Percentiles rank a stretch among this genome's conserved stretches.
These are phyloP conservation scores for Xanthoconium separans DNA, from an alignment of 1,284 basidiomycete genomes.

Conservation along the genomic window DNA sequence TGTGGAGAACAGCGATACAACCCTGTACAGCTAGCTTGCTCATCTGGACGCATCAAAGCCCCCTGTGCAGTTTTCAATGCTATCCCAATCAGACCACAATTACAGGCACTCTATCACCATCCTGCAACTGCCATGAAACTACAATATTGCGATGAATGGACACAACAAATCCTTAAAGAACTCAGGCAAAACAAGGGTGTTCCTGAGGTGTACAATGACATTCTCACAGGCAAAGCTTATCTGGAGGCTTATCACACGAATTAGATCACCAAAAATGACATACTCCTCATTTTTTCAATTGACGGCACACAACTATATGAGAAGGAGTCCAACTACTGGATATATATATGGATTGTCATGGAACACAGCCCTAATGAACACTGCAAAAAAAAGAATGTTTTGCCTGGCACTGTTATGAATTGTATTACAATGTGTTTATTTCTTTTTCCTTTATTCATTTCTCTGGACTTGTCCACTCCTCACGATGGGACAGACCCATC, in stretches of 20 bases:
- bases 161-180: not conserved
- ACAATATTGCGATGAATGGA: not conserved
- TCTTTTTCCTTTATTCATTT: too few species aligned
- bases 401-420: too few species aligned
- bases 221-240: not conserved
- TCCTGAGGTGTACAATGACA: not conserved
- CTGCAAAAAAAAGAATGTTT: slow-evolving; percentile 9
- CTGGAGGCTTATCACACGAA: not conserved
- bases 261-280: not conserved
- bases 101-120: not conserved
- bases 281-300: not conserved
- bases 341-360: slow-evolving; percentile 10
- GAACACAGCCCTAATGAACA: not conserved
- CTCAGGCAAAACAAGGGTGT: not conserved
- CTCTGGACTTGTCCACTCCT: too few species aligned
- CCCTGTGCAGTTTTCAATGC: not conserved
- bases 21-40: not conserved
- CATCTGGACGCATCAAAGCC: not conserved
- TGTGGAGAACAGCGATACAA: not conserved
- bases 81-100: not conserved
- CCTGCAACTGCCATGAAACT: not conserved
- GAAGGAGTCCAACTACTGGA: slow-evolving; percentile 5
- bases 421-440: too few species aligned
- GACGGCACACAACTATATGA: slow-evolving; percentile 1
- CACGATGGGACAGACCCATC: too few species aligned